phyloP scores from a whole-genome alignment of 805 yeast genomes.

The Ogataea naganishii region DNA sequence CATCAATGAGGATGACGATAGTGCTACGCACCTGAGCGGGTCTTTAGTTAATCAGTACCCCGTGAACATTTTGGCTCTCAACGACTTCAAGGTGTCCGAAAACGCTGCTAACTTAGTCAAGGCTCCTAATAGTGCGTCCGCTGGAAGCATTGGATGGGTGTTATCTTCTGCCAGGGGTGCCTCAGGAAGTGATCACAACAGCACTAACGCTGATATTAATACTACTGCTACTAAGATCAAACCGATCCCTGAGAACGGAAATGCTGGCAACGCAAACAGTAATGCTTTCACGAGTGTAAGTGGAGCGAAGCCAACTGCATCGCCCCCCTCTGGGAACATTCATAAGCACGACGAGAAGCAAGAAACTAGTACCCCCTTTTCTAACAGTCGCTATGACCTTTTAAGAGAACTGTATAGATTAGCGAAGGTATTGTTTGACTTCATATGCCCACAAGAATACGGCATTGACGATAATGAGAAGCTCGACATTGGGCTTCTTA shows the following conservation, averaged over 20 bases:
- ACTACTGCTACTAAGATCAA: too few species aligned
- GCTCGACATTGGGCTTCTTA: conserved; percentile 88
- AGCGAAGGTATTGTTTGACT: conserved; percentile 90
- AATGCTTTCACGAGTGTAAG: too few species aligned
- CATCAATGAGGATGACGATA: conserved; percentile 44
- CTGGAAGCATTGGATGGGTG: conserved; percentile 73
- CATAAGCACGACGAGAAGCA: conserved; percentile 8
- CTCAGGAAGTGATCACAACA: conserved; percentile 10
- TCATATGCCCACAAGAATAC: conserved; percentile 97
- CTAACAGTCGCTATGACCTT: conserved; percentile 68
- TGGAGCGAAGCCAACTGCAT: conserved; percentile 16
- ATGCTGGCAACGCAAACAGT: too few species aligned
- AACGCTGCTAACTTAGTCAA: conserved; percentile 12
- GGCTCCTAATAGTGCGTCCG: conserved; percentile 22
- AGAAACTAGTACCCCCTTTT: conserved; percentile 44
- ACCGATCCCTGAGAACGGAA: too few species aligned
- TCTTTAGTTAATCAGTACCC: conserved; percentile 66
- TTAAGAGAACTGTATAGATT: conserved; percentile 82
- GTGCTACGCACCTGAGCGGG: conserved; percentile 31
- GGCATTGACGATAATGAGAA: conserved; percentile 95
- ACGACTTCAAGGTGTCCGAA: conserved; percentile 58
- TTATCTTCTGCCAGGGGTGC: conserved; percentile 31
- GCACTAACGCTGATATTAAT: conserved; percentile 17
- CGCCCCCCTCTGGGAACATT: conserved; percentile 6
- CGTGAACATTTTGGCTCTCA: conserved; percentile 66